Evolutionary conservation across 768 basidiomycete genomes (phyloP), one percentile per base, ranked within the genome.

Genomic region (Tricholoma flavovirens): DNA sequence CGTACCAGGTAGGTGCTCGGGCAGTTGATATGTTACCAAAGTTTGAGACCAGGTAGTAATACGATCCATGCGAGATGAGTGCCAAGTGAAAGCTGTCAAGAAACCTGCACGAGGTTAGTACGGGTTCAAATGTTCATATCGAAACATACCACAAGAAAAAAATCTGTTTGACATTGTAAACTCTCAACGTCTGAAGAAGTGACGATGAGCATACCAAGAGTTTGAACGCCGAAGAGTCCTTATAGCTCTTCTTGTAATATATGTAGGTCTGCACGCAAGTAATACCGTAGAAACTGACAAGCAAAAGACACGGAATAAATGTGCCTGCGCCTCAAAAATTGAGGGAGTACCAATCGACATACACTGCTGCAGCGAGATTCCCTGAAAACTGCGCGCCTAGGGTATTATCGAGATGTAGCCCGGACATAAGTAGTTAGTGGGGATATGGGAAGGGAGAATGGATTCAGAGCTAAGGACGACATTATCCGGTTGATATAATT

Each of bases 261-360:
- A 55, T 56, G 53, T 58, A 61, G 14, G 46, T 59, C 45, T 61
- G 60, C 5, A 61, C 55, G 38, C 60, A 61, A 32, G 60, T 59
- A n/a, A 62, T 59, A 11, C 60, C 60, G 11, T 59, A 62, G 36
- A 62, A 57, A 26, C 81, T 83, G 22, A 2, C 26, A 42, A 26
- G 50, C 26, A 32, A 30, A 19, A 40, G 33, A 8, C 36, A 22
- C 21, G 24, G 19, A 12, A 33, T 52, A 14, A 36, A 38, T 24
- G 15, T 15, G 22, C 24, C 26, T 9, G 24, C 2, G 15, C 12
- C 45, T 42, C 15, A 19, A 38, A 29, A n/a, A 9, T 19, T 24
- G 21, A 30, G 24, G 5, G 24, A 26, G 24, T 5, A 2, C 24
- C 24, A 5, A 26, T 3, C 9, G 38, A 42, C 52, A 33, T 53